Conservation (phyloP, 2,329 filamentous ascomycete genomes). For the Colletotrichum truncatum region DNA sequence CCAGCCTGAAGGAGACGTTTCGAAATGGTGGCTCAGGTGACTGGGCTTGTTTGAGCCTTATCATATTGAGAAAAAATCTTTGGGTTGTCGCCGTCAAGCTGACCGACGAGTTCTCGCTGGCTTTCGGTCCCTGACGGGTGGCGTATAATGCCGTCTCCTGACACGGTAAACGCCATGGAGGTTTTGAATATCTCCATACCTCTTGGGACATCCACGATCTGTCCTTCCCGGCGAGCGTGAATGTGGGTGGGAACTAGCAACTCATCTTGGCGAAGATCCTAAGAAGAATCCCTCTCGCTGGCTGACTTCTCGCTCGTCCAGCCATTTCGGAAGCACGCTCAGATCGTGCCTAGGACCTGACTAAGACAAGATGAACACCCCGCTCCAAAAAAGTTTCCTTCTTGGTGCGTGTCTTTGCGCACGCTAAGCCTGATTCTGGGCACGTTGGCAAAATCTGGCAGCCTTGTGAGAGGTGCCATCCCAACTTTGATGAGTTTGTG, state of each 20-base stretch:
- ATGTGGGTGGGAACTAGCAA: not conserved
- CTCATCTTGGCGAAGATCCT: conserved; percentile 11
- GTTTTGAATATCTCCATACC: not conserved
- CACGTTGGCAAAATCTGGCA: conserved; percentile 15
- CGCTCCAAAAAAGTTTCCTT: not conserved
- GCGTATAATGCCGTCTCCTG: not conserved
- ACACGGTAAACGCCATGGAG: conserved; percentile 16
- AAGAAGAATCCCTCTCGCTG: conserved; percentile 8
- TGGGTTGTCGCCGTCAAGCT: not conserved
- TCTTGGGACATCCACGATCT: conserved; percentile 7
- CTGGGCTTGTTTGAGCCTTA: conserved; percentile 13
- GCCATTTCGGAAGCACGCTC: not conserved
- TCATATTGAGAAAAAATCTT: not conserved
- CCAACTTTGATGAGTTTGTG: conserved; percentile 7
- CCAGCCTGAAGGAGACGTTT: conserved; percentile 1
- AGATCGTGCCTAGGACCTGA: not conserved
- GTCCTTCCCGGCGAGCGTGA: not conserved
- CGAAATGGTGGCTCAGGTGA: not conserved
- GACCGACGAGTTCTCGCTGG: not conserved
- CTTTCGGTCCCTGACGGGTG: conserved; percentile 4
- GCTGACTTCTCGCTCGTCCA: not conserved
- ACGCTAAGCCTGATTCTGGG: not conserved
- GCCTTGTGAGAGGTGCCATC: conserved; percentile 25
- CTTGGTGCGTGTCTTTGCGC: conserved; percentile 15
- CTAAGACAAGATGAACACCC: not conserved